Conservation (phyloP, 116 monocot species). For the Cymodocea nodosa region DNA sequence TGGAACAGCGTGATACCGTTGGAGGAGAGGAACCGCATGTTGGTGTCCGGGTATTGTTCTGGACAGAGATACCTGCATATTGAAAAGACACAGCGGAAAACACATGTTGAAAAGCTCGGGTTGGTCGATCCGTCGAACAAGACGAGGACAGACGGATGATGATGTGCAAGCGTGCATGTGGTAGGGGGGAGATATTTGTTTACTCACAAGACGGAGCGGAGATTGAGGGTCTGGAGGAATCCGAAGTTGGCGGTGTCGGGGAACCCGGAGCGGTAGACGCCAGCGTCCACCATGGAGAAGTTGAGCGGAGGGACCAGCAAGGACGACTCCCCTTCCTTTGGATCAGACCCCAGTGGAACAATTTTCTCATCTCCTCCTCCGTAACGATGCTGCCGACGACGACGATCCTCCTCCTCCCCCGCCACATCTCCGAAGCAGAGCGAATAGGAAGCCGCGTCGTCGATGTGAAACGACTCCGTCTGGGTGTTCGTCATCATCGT, state of each 20-base stretch:
- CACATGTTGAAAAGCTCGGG: neutral
- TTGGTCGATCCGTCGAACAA: neutral
- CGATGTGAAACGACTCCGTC: too few relatives aligned
- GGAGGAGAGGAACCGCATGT: conserved; percentile 21
- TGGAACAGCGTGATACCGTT: conserved; percentile 44
- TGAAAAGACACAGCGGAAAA: neutral
- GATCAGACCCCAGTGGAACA: too few relatives aligned
- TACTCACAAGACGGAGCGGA: conserved; percentile 38
- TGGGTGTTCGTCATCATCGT: too few relatives aligned
- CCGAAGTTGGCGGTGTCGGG: conserved; percentile 35
- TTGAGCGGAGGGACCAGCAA: conserved; percentile 47
- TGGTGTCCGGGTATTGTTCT: conserved; percentile 36
- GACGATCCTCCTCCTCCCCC: too few relatives aligned
- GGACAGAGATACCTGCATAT: conserved; percentile 34
- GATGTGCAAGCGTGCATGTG: too few relatives aligned
- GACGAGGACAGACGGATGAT: neutral
- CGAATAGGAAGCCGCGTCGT: too few relatives aligned
- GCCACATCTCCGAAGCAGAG: too few relatives aligned
- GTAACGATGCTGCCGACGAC: too few relatives aligned
- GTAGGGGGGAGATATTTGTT: too few relatives aligned
- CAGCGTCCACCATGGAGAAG: conserved; percentile 47
- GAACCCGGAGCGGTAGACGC: conserved; percentile 50
- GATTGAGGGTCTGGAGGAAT: conserved; percentile 35
- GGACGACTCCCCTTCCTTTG: too few relatives aligned
- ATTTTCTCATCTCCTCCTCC: too few relatives aligned